Evolutionary conservation across 73 alveolate species (phyloP).

Genomic region (Tetrahymena thermophila): DNA sequence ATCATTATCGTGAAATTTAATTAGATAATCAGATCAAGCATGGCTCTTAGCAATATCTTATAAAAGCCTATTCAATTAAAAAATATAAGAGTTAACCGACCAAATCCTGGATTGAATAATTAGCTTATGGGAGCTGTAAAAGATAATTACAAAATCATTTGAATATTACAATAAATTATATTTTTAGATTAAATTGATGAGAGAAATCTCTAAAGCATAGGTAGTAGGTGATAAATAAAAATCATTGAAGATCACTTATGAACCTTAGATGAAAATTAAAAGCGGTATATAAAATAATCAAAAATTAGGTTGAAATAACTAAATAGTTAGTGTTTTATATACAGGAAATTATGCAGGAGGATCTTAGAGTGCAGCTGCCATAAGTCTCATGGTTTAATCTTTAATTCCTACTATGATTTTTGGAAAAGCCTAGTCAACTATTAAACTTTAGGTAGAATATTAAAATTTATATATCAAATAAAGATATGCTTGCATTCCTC

Average conservation of each 20-base stretch:
- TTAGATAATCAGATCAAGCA: neutral
- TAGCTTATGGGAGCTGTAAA: neutral
- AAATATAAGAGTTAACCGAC: neutral
- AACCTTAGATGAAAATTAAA: neutral
- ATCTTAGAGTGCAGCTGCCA: neutral
- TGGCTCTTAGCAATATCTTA: neutral
- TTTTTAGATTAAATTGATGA: neutral
- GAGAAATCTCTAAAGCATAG: neutral
- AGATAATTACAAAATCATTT: neutral
- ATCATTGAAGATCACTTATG: neutral
- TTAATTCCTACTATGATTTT: neutral
- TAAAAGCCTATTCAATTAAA: neutral
- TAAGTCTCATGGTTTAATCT: neutral
- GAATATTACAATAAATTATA: neutral
- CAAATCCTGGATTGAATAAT: neutral
- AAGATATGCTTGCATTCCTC: neutral
- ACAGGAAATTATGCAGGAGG: neutral
- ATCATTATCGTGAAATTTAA: neutral
- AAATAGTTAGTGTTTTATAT: neutral
- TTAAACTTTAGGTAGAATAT: neutral
- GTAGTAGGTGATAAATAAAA: neutral
- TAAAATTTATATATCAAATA: neutral
- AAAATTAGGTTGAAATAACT: neutral
- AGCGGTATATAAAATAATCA: neutral
- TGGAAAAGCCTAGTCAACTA: neutral